Evolutionary conservation across 352 stramenopile species (phyloP).

Genomic region (Phytophthora sp.): DNA sequence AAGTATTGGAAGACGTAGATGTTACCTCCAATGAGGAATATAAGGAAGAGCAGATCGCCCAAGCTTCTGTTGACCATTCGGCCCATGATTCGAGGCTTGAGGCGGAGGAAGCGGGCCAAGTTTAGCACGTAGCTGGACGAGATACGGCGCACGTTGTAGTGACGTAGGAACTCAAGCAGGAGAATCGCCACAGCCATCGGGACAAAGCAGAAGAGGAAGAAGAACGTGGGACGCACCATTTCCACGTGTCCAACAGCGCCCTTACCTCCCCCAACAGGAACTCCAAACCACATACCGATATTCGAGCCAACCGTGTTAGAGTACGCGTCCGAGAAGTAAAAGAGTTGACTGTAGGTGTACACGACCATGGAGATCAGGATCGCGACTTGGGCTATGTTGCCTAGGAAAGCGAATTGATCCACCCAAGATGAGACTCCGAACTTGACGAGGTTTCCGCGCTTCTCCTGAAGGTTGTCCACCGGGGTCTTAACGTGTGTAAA

Average conservation of each 20-base stretch:
- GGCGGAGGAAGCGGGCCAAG: constrained; percentile 42
- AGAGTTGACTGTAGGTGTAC: constrained; percentile 42
- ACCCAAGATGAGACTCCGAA: constrained; percentile 4
- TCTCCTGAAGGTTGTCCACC: constrained; percentile 19
- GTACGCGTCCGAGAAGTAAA: constrained; percentile 36
- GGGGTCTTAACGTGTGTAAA: constrained; percentile 30
- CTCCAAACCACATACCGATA: constrained; percentile 40
- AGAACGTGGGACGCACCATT: constrained; percentile 61
- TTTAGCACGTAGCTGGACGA: constrained; percentile 35
- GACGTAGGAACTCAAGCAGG: constrained; percentile 48
- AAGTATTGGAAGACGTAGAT: constrained; percentile 41
- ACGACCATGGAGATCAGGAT: constrained; percentile 38
- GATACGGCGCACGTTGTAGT: constrained; percentile 48
- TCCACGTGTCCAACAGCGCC: constrained; percentile 37
- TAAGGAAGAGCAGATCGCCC: constrained; percentile 41
- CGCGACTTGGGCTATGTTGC: constrained; percentile 24
- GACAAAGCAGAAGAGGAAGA: constrained; percentile 55
- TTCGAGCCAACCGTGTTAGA: constrained; percentile 11
- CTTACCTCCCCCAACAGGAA: constrained; percentile 22
- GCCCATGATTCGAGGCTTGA: constrained; percentile 40
- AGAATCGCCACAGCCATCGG: constrained; percentile 45
- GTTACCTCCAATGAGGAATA: constrained; percentile 42
- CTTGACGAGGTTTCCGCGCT: constrained; percentile 7
- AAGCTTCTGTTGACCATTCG: constrained; percentile 41
- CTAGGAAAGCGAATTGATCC: background rate